phyloP scores from a whole-genome alignment of 768 basidiomycete species.

The Pleurotus eryngii region DNA sequence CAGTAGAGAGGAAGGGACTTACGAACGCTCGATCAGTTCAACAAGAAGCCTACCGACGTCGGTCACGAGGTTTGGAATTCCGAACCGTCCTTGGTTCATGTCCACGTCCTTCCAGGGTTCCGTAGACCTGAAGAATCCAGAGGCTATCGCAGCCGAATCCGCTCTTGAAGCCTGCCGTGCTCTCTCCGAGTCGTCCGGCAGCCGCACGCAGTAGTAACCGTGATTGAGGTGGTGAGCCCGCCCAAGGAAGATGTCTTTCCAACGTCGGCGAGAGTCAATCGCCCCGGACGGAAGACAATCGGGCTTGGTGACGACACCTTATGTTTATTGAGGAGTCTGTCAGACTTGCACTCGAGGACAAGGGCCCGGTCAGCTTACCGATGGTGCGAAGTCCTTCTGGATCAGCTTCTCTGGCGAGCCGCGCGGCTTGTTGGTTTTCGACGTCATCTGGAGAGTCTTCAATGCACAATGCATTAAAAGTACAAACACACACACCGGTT shows the following conservation, averaged over 20 bases:
- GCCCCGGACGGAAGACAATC: conserved; percentile 49
- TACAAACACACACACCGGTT: conserved; percentile 37
- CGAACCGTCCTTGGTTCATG: conserved; percentile 45
- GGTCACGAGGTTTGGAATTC: conserved; percentile 49
- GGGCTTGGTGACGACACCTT: conserved; percentile 71
- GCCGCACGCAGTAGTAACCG: conserved; percentile 66
- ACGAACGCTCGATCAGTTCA: conserved; percentile 51
- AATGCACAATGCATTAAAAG: neutral
- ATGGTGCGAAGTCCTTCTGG: conserved; percentile 57
- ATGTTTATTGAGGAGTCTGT: too few species aligned
- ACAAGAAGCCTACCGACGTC: conserved; percentile 53
- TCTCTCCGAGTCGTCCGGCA: conserved; percentile 59
- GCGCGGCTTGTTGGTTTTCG: conserved; percentile 58
- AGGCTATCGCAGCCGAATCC: conserved; percentile 34
- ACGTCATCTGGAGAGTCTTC: conserved; percentile 50
- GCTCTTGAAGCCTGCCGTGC: conserved; percentile 27
- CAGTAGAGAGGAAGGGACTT: conserved; percentile 12
- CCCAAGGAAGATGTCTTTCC: conserved; percentile 54
- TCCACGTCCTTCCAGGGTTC: conserved; percentile 51
- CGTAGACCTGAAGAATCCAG: conserved; percentile 43
- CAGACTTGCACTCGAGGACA: neutral
- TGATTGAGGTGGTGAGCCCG: conserved; percentile 41
- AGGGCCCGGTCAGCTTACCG: conserved; percentile 31
- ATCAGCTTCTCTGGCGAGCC: conserved; percentile 51
- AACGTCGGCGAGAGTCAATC: conserved; percentile 34